phyloP scores from a whole-genome alignment of 2,329 filamentous ascomycete genomes.

The Lachnellula cervina region DNA sequence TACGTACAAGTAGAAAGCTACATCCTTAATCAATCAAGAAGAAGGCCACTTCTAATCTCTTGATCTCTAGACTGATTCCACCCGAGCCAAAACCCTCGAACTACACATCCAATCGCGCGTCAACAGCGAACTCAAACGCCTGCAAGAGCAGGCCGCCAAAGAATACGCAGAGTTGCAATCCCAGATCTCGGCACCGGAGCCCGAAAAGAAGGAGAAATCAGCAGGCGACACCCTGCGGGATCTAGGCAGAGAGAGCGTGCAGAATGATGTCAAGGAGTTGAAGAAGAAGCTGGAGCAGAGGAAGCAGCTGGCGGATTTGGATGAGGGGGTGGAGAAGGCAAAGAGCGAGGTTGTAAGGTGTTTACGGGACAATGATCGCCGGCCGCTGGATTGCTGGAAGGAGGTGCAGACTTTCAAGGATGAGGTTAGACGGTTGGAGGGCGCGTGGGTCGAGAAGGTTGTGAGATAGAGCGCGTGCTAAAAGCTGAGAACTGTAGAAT shows the following conservation, averaged over 20 bases:
- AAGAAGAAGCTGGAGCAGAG: constrained; percentile 55
- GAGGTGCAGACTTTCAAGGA: constrained; percentile 83
- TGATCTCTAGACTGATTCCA: constrained; percentile 70
- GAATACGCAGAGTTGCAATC: constrained; percentile 66
- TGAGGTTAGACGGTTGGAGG: constrained; percentile 82
- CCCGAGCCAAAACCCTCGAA: constrained; percentile 77
- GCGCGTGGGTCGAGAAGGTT: constrained; percentile 80
- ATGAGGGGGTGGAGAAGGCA: constrained; percentile 67
- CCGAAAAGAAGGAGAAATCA: constrained; percentile 15
- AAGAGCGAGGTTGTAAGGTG: constrained; percentile 74
- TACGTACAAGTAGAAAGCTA: constrained; percentile 38
- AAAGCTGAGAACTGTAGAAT: constrained; percentile 5
- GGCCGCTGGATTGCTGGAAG: constrained; percentile 89
- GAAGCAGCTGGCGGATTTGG: constrained; percentile 63
- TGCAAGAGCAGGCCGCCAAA: constrained; percentile 65
- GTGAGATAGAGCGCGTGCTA: constrained; percentile 35
- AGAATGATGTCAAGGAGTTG: constrained; percentile 55
- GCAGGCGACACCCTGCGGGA: constrained; percentile 31
- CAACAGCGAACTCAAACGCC: constrained; percentile 74
- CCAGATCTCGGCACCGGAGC: constrained; percentile 44
- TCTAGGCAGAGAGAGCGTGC: constrained; percentile 44
- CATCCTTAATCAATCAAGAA: constrained; percentile 3
- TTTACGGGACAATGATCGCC: constrained; percentile 75
- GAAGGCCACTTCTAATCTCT: not conserved
- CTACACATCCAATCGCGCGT: constrained; percentile 86